Evolutionary conservation across 108 stramenopile genomes (phyloP), one percentile per base, ranked within the genome.

Genomic region (Nitzschia inconspicua): DNA sequence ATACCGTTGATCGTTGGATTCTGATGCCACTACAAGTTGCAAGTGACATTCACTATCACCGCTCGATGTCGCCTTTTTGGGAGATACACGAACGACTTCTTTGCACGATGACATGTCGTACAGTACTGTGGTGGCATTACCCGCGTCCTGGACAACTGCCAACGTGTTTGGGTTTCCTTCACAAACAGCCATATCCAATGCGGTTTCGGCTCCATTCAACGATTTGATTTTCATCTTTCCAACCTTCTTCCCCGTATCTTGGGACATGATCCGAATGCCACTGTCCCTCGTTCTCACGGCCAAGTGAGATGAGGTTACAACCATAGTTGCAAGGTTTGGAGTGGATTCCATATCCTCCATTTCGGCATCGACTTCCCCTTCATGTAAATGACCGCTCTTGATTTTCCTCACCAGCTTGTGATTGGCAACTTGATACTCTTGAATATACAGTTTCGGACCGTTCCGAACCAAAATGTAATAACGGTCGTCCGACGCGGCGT

Each of bases 351-450:
- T n/a, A n/a, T n/a, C n/a, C n/a, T n/a, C n/a, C n/a, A n/a, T n/a
- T n/a, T n/a, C n/a, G 22, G 9, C 26, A 16, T 30, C n/a, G 8
- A 7, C 26, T 18, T 18, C 26, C 11, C 37, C 37, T 39, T 39
- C 14, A 16, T 58, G 49, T n/a, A 24, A 44, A 18, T 55, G 58
- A 19, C 72, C 78, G 39, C 54, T 63, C 34, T 79, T 79, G 25
- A 79, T 62, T 39, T 79, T 79, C 25, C 73, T 51, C 10, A 53
- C 24, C 18, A 75, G 49, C 47, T 59, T 64, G 27, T 59, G 52
- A 18, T 59, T 63, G 1, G 59, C 18, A 23, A 47, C 48, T 40
- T 42, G 40, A 51, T 72, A 73, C 60, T 76, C 53, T 26, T 81
- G 63, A 18, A 76, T 63, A 4, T 63, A 30, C 4, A 69, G 40